Evolutionary conservation across 306 rosid genomes (phyloP).

Genomic region (Dalbergia cochinchinensis): DNA sequence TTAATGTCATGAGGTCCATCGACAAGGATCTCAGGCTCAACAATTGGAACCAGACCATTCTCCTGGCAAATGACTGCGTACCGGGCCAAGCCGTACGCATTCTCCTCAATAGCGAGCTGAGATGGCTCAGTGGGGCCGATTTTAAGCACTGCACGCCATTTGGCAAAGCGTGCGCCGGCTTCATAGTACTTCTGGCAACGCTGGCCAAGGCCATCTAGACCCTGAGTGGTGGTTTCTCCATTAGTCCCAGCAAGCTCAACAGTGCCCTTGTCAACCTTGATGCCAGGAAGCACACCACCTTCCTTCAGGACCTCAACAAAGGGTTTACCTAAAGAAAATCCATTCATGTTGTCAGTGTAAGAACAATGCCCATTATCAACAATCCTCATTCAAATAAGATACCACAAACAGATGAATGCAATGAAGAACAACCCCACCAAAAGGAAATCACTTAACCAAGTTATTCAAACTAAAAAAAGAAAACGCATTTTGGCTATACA

Average conservation of each 20-base stretch:
- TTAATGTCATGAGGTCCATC: conserved; percentile 55
- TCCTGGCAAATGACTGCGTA: conserved; percentile 58
- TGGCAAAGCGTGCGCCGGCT: conserved; percentile 56
- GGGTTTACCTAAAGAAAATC: conserved; percentile 44
- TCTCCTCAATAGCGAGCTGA: conserved; percentile 44
- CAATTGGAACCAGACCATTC: conserved; percentile 57
- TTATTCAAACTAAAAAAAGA: neutral
- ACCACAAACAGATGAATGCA: neutral
- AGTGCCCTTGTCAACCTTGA: conserved; percentile 60
- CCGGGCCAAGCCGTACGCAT: conserved; percentile 54
- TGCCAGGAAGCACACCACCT: conserved; percentile 57
- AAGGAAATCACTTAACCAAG: neutral
- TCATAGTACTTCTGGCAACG: conserved; percentile 53
- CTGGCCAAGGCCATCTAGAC: conserved; percentile 53
- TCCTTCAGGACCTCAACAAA: conserved; percentile 54
- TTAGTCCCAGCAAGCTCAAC: conserved; percentile 53
- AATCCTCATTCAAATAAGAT: neutral
- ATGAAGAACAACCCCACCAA: neutral
- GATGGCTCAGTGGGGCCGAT: conserved; percentile 58
- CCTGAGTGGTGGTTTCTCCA: conserved; percentile 58
- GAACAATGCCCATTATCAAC: neutral
- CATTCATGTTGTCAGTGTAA: conserved; percentile 23
- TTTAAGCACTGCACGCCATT: conserved; percentile 55
- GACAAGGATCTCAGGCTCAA: conserved; percentile 62
- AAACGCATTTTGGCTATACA: neutral